Evolutionary conservation across 306 rosid species (phyloP), one percentile per base, ranked within the genome.

Genomic region (Cucurbita argyrosperma): DNA sequence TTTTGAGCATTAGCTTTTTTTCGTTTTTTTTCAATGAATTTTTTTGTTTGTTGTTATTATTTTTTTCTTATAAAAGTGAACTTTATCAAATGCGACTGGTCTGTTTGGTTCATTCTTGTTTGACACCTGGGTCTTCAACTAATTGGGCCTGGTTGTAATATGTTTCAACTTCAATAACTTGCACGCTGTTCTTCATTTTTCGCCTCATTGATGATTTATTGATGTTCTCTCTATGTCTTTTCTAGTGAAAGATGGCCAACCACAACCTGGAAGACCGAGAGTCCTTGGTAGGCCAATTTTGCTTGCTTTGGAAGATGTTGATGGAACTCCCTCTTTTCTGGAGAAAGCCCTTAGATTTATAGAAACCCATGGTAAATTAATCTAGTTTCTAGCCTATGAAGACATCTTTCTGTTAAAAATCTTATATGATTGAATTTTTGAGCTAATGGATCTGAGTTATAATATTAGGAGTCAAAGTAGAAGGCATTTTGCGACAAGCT

Each of bases 401-500:
- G 23, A 8, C 51, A 26, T 70, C 42, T 50, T 70, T 70, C 74
- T 49, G 77, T 62, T 55, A 13, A 46, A 35, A 15, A 1, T 68
- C 61, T 58, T 46, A 11, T 51, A 9, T 54, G 38, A 3, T 77
- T 39, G 45, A 5, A 38, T 54, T 50, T 70, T 70, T 30, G 9
- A 35, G 23, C 35, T 70, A 70, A 47, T 14, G 26, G 59, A 69
- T 50, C 55, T 8, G 59, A 16, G 55, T 69, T 63, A 1, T 38
- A 50, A 49, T 77, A 75, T 80, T 75, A 95, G 97, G 99, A 78
- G 88, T 89, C 78, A 88, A 82, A 30, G 87, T 85, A 42, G 99
- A 95, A 90, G 99, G 99, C 65, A 87, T 95, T 79, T 79, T 95
- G 88, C 83, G 99, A 58, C 99, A 95, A 89, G 96, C 99, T 62